A percentile compares a stretch with the other conserved stretches of the same genome.
These are phyloP conservation scores for Pseudozyma tsukubaensis DNA, from an alignment of 1,284 basidiomycete species.

Conservation along the genomic window DNA sequence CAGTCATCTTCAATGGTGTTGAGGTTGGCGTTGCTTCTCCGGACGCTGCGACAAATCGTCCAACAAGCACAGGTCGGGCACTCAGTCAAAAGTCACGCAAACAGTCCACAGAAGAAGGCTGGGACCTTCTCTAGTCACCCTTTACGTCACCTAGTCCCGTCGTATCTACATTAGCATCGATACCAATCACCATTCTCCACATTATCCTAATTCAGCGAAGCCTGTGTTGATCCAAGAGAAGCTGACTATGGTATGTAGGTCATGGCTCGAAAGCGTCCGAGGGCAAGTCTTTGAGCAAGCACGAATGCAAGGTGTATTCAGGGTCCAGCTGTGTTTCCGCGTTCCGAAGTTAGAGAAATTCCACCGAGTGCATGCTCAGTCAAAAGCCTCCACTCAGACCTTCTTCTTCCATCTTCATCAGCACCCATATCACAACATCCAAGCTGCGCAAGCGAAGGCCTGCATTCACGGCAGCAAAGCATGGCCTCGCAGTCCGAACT, in stretches of 20 bases:
- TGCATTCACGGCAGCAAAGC: neutral
- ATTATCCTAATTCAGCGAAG: too few relatives aligned
- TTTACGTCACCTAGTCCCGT: neutral
- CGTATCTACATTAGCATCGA: neutral
- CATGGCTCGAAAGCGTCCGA: too few relatives aligned
- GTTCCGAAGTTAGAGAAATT: slow-evolving; percentile 5
- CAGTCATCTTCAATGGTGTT: slow-evolving; percentile 52
- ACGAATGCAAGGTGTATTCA: too few relatives aligned
- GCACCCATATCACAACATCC: too few relatives aligned
- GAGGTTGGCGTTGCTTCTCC: slow-evolving; percentile 45
- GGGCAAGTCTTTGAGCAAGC: too few relatives aligned
- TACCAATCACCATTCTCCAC: neutral
- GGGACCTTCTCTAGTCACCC: slow-evolving; percentile 24
- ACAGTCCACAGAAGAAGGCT: slow-evolving; percentile 31
- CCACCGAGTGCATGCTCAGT: neutral
- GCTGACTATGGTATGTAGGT: too few relatives aligned
- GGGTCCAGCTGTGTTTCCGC: slow-evolving; percentile 8
- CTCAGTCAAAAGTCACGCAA: slow-evolving; percentile 19
- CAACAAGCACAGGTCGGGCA: slow-evolving; percentile 4
- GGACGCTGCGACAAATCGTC: slow-evolving; percentile 14
- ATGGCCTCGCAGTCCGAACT: slow-evolving; percentile 39
- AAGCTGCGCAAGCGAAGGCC: neutral
- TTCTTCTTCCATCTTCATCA: neutral
- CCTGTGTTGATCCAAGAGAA: too few relatives aligned
- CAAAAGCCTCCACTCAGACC: slow-evolving; percentile 1